Conservation (phyloP, 306 rosid species). For the Acacia crassicarpa region DNA sequence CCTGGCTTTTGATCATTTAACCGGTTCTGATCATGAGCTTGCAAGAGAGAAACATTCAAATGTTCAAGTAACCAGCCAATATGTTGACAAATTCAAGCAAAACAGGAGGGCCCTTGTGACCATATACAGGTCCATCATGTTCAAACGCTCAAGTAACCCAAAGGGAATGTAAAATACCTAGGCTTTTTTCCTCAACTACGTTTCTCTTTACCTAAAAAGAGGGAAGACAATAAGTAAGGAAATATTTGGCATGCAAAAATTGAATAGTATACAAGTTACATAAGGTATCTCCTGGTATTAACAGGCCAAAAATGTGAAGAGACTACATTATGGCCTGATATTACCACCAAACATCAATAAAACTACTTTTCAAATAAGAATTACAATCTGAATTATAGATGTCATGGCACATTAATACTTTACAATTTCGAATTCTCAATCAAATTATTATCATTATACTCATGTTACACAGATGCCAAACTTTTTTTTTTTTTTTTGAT, state of each 20-base stretch:
- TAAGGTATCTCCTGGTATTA: background rate
- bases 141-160: background rate
- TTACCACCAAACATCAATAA: constrained; percentile 10
- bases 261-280: constrained; percentile 14
- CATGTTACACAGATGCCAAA: constrained; percentile 10
- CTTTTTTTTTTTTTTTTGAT: no score
- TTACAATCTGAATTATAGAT: background rate
- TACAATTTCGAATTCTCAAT: background rate
- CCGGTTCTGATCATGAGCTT: background rate
- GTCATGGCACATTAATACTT: constrained; percentile 2
- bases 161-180: constrained; percentile 50
- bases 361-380: background rate
- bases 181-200: constrained; percentile 59
- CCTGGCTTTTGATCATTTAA: no score
- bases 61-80: background rate
- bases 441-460: background rate
- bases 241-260: background rate
- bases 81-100: background rate
- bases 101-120: background rate
- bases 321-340: background rate
- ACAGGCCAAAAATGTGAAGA: constrained; percentile 5
- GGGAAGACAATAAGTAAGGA: background rate
- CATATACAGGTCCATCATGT: background rate
- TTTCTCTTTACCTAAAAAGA: constrained; percentile 62
- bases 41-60: background rate